A percentile compares a stretch with the other conserved stretches of the same genome.
phyloP scores from a whole-genome alignment of 2,329 filamentous ascomycete species.

The Sphaerulina musiva region DNA sequence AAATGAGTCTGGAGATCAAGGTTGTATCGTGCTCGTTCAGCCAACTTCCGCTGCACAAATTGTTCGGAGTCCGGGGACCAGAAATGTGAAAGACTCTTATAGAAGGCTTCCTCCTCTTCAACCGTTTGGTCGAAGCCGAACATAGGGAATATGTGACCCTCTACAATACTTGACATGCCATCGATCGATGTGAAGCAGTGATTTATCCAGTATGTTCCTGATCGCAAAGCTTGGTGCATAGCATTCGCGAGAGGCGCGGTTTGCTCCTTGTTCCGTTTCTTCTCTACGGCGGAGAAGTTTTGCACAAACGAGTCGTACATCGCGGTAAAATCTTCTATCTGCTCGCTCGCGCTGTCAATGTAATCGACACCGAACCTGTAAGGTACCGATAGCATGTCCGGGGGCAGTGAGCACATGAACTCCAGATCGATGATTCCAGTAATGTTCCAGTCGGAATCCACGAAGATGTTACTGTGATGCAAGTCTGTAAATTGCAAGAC shows the following conservation, averaged over 20 bases:
- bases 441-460: constrained; percentile 35
- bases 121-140: constrained; percentile 1
- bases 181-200: constrained; percentile 6
- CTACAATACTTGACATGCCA: constrained; percentile 10
- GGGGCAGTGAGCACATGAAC: constrained; percentile 31
- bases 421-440: constrained; percentile 35
- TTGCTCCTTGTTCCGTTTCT: constrained; percentile 2
- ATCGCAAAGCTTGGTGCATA: constrained; percentile 24
- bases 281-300: constrained; percentile 4
- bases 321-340: constrained; percentile 10
- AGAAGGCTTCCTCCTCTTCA: constrained; percentile 2
- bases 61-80: background rate
- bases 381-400: constrained; percentile 28
- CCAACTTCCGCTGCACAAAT: constrained; percentile 3
- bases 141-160: constrained; percentile 8
- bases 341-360: constrained; percentile 1
- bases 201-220: constrained; percentile 27
- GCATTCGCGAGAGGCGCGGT: background rate
- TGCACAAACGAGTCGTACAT: constrained; percentile 9
- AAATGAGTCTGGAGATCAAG: background rate
- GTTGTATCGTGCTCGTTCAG: constrained; percentile 4
- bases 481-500: constrained; percentile 33
- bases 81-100: constrained; percentile 1
- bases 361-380: constrained; percentile 27
- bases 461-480: constrained; percentile 37